Base-by-base conservation (phyloP, 495 filamentous ascomycete genomes). In the Aspergillus mulundensis region DNA sequence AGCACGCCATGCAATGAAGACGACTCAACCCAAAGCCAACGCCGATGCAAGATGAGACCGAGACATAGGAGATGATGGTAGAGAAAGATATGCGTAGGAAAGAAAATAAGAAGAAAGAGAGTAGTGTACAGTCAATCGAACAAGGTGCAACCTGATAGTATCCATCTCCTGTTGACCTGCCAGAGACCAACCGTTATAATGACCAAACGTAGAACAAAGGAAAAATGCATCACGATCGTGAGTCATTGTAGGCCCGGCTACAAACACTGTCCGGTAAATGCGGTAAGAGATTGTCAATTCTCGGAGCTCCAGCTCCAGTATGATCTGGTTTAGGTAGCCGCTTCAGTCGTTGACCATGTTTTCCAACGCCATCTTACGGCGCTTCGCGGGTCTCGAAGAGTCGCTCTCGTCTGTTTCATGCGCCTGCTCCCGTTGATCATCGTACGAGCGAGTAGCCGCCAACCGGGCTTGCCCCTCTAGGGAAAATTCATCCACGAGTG, bases 281-380 rank as follows among this genome's bases (percentile, higher is more conserved):
- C 50, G 43, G 32, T 24, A 4, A 14, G 32, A 14, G 12, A 7
- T 36, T 36, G 5, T 36, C 11, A 11, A 10, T 24, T 25, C 18
- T 20, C 32, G n/a, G 45, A 19, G 45, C 16, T 47, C 25, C 45
- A 19, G 45, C 45, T 47, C 25, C n/a, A 12, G 25, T 28, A 16
- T 23, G 21, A 11, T 3, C 25, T 3, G 8, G 25, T 3, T 28
- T 18, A 25, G 11, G 6, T 12, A 28, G 21, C 4, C 2, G 20
- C 14, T 23, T 62, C 58, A 78, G 21, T 70, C 73, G 41, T 78
- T 78, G 15, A 78, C 75, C 66, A 78, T 78, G 42, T 78, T 73
- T 53, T 78, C 71, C 48, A 78, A 47, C 14, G 75, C 59, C 91
- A 87, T 64, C 78, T 86, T 60, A 84, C 79, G 73, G 77, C 95